Conservation (phyloP, 2,329 filamentous ascomycete genomes). For the Decorospora gaudefroyi region DNA sequence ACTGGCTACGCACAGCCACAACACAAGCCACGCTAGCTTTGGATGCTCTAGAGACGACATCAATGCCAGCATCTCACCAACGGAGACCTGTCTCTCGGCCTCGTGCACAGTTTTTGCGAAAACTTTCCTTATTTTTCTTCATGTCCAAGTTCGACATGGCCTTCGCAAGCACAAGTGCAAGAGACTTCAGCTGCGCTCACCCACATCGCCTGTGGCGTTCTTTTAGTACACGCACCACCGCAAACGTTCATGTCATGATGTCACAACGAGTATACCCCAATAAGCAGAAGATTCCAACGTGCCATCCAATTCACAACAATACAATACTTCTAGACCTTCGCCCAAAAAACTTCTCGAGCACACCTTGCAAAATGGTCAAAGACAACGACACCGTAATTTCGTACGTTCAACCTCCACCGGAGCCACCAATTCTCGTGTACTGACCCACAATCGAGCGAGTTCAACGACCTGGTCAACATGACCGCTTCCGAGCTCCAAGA, state of each 20-base stretch:
- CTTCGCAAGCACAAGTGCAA: too few species aligned
- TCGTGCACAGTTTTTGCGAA: too few species aligned
- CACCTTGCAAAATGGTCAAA: constrained; percentile 55
- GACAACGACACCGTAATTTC: constrained; percentile 57
- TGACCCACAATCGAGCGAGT: constrained; percentile 56
- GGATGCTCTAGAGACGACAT: too few species aligned
- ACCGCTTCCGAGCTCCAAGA: constrained; percentile 62
- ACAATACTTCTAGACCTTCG: background rate
- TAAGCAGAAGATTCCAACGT: background rate
- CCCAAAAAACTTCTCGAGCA: background rate
- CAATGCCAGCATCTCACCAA: too few species aligned
- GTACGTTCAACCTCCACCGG: constrained; percentile 33
- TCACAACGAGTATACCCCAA: background rate
- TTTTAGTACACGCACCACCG: background rate
- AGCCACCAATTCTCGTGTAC: constrained; percentile 1
- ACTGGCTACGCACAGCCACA: too few species aligned
- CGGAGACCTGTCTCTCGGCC: too few species aligned
- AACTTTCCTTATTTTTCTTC: too few species aligned
- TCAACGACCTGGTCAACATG: constrained; percentile 71
- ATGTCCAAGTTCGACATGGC: too few species aligned
- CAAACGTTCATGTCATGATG: background rate
- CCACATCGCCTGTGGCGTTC: background rate
- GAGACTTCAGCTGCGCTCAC: background rate
- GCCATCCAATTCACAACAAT: background rate
- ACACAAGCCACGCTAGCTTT: too few species aligned